Evolutionary conservation across 208 protist species (phyloP).

Genomic region (Leishmania lainsoni): DNA sequence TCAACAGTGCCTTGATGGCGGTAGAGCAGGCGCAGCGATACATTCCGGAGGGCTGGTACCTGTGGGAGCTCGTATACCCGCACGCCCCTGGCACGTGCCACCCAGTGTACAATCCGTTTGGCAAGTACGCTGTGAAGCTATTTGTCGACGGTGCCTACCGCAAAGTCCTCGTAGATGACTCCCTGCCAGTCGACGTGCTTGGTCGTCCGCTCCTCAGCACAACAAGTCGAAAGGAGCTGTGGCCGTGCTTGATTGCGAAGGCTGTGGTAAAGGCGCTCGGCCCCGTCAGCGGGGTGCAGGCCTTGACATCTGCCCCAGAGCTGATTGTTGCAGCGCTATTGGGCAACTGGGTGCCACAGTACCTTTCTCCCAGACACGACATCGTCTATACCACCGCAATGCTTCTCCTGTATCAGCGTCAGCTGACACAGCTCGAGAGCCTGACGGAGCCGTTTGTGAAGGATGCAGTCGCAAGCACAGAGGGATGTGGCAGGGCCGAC

Average conservation of each 20-base stretch:
- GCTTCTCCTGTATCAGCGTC: constrained; percentile 41
- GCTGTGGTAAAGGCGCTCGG: constrained; percentile 76
- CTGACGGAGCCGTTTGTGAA: constrained; percentile 16
- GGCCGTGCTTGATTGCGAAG: constrained; percentile 87
- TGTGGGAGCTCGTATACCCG: constrained; percentile 91
- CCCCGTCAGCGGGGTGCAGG: constrained; percentile 28
- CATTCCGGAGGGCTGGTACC: constrained; percentile 61
- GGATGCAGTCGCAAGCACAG: neutral
- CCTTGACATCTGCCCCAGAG: constrained; percentile 63
- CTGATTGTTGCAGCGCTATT: constrained; percentile 60
- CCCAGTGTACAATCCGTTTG: constrained; percentile 91
- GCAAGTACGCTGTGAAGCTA: constrained; percentile 91
- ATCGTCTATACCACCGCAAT: constrained; percentile 40
- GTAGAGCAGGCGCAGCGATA: constrained; percentile 64
- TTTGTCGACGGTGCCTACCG: constrained; percentile 87
- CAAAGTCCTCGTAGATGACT: constrained; percentile 87
- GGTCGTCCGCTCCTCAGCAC: constrained; percentile 76
- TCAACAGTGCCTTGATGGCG: constrained; percentile 81
- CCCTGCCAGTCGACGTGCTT: constrained; percentile 81
- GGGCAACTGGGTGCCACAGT: constrained; percentile 84
- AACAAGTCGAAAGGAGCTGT: constrained; percentile 79
- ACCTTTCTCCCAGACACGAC: constrained; percentile 41
- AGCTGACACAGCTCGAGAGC: constrained; percentile 24
- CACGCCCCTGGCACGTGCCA: constrained; percentile 79
- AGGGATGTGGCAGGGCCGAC: neutral